Conservation (phyloP, 371 early-diverging fungal species). For the Saksenaea vasiformis region DNA sequence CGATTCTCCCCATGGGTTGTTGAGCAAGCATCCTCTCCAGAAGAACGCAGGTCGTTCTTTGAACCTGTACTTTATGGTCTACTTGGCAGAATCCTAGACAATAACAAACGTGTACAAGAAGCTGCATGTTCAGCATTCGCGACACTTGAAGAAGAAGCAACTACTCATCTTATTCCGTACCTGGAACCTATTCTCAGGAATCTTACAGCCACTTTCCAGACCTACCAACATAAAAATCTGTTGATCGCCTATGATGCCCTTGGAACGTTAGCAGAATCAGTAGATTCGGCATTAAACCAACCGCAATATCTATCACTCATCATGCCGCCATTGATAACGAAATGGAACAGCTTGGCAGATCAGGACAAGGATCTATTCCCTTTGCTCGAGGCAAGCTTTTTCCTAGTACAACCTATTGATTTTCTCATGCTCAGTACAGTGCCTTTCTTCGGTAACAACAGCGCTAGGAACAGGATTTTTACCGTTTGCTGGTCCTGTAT, state of each 20-base stretch:
- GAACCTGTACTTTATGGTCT: conserved; percentile 82
- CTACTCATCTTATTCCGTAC: conserved; percentile 77
- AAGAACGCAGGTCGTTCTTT: conserved; percentile 72
- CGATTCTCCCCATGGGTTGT: conserved; percentile 90
- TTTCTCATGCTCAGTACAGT: conserved; percentile 39
- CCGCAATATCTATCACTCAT: conserved; percentile 73
- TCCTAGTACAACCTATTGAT: background rate
- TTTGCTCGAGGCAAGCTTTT: conserved; percentile 73
- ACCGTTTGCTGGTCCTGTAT: conserved; percentile 81
- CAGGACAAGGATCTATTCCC: conserved; percentile 89
- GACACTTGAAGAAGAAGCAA: conserved; percentile 88
- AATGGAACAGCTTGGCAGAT: conserved; percentile 79
- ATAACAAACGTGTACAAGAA: conserved; percentile 93
- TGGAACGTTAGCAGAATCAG: conserved; percentile 91
- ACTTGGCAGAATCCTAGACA: conserved; percentile 78
- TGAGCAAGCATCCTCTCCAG: conserved; percentile 44
- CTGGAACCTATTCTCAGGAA: conserved; percentile 79
- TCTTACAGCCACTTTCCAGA: conserved; percentile 74
- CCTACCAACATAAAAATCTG: conserved; percentile 89
- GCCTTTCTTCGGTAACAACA: conserved; percentile 84
- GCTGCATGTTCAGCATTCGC: conserved; percentile 95
- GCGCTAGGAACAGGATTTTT: conserved; percentile 84
- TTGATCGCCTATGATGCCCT: conserved; percentile 91
- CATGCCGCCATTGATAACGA: conserved; percentile 84
- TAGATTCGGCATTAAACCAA: conserved; percentile 77